Base-by-base conservation (phyloP, 106 monocot species). In the Gastrodia elata region DNA sequence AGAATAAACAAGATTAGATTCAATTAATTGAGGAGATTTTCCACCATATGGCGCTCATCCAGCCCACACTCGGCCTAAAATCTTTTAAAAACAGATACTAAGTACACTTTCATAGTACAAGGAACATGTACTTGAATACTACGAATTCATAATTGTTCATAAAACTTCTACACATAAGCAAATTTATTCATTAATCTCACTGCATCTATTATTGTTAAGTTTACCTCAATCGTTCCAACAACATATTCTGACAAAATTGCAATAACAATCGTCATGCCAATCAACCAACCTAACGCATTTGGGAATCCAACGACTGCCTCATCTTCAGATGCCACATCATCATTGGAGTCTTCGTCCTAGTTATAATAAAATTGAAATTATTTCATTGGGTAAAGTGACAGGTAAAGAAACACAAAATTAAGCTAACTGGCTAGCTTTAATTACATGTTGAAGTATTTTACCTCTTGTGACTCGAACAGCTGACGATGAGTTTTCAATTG, bases 401-500 rank as follows among this genome's bases (percentile, higher is more conserved):
- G 22, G 22, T 22, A 1, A 40, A 8, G 14, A 69, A 35, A 22
- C 9, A n/a, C 18, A 69, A 27, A 27, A 70, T 25, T 37, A 40
- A 70, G 14, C 70, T 20, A 43, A 7, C 4, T 37, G 42, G 25
- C 34, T 11, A 41, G 33, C 20, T 38, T 20, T 22, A 42, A 33
- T 20, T 48, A 14, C n/a, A 5, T 34, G 25, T 40, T 69, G 11
- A 39, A 25, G 13, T 40, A 0, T 16, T 33, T 40, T 22, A 85
- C 85, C 79, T 82, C 82, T 70, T 79, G 64, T 13, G 75, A 38
- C 33, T 89, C 91, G 41, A 91, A 94, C 8, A 69, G 77, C 38
- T 83, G 79, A 58, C 88, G 82, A 64, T 94, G 88, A 22, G 94
- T 94, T 83, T 89, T 94, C 14, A 94, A 78, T 74, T 94, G 94